Evolutionary conservation across 192 early-diverging fungal species (phyloP).

Genomic region (Coemansia erecta): DNA sequence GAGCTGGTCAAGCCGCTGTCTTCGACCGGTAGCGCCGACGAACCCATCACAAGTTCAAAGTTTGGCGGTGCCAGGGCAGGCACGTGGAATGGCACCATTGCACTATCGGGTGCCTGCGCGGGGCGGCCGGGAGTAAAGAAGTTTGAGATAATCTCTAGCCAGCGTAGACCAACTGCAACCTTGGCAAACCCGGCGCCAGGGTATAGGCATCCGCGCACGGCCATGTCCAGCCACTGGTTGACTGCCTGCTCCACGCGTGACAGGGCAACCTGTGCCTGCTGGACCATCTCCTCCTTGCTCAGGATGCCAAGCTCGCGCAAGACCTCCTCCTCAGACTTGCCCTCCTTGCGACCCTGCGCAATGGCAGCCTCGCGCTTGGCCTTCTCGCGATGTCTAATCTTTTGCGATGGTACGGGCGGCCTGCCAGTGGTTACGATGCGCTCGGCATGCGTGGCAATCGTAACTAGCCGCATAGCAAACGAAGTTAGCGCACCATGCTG

Average conservation of each 20-base stretch:
- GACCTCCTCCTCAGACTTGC: slow-evolving; percentile 32
- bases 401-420: slow-evolving; percentile 47
- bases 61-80: slow-evolving; percentile 23
- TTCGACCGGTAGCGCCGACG: neutral
- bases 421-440: slow-evolving; percentile 32
- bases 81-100: slow-evolving; percentile 25
- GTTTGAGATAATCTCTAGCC: slow-evolving; percentile 37
- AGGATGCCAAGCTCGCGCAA: slow-evolving; percentile 39
- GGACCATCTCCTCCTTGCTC: slow-evolving; percentile 35
- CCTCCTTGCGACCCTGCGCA: slow-evolving; percentile 15
- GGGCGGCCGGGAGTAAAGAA: slow-evolving; percentile 31
- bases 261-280: slow-evolving; percentile 16
- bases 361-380: slow-evolving; percentile 27
- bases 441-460: slow-evolving; percentile 33
- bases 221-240: slow-evolving; percentile 38
- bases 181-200: slow-evolving; percentile 52
- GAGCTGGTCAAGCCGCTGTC: neutral
- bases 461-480: slow-evolving; percentile 61
- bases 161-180: slow-evolving; percentile 46
- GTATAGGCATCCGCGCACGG: slow-evolving; percentile 48
- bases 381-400: slow-evolving; percentile 38
- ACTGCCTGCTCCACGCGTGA: slow-evolving; percentile 19
- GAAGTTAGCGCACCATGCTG: slow-evolving; percentile 60
- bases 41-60: slow-evolving; percentile 7
- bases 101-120: slow-evolving; percentile 23